phyloP scores from a whole-genome alignment of 768 basidiomycete genomes.

The Pleurotus citrinopileatus region DNA sequence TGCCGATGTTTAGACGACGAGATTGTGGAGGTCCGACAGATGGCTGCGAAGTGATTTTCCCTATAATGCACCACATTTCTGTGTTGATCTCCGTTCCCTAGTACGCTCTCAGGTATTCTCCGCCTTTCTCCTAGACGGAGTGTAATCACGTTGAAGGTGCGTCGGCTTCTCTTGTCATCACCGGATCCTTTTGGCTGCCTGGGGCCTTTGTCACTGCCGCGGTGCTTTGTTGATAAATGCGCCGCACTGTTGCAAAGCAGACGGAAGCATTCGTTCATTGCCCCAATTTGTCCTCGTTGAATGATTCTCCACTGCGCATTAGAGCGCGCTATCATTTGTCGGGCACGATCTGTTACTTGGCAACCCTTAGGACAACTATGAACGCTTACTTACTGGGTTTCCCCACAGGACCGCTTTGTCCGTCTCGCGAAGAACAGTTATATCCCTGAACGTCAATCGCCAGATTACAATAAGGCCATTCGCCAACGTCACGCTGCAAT shows the following conservation, averaged over 20 bases:
- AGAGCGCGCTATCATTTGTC: too few relatives aligned
- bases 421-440: slow-evolving; percentile 66
- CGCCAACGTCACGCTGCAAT: slow-evolving; percentile 88
- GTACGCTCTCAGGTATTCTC: slow-evolving; percentile 80
- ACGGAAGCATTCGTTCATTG: too few relatives aligned
- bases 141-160: slow-evolving; percentile 68
- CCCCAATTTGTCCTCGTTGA: too few relatives aligned
- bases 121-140: slow-evolving; percentile 79
- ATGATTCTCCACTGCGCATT: too few relatives aligned
- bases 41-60: slow-evolving; percentile 70
- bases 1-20: slow-evolving; percentile 84
- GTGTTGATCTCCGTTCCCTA: too few relatives aligned
- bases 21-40: slow-evolving; percentile 86
- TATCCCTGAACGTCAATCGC: slow-evolving; percentile 61
- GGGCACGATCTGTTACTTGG: too few relatives aligned
- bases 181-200: background rate
- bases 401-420: slow-evolving; percentile 81
- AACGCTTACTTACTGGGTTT: too few relatives aligned
- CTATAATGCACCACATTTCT: background rate
- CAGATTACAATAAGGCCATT: slow-evolving; percentile 66
- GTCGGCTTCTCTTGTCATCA: slow-evolving; percentile 15
- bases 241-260: too few relatives aligned
- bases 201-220: too few relatives aligned
- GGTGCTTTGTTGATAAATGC: too few relatives aligned
- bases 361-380: too few relatives aligned